Conservation (phyloP, 202 grass and related monocot genomes). For the Musa balbisiana region DNA sequence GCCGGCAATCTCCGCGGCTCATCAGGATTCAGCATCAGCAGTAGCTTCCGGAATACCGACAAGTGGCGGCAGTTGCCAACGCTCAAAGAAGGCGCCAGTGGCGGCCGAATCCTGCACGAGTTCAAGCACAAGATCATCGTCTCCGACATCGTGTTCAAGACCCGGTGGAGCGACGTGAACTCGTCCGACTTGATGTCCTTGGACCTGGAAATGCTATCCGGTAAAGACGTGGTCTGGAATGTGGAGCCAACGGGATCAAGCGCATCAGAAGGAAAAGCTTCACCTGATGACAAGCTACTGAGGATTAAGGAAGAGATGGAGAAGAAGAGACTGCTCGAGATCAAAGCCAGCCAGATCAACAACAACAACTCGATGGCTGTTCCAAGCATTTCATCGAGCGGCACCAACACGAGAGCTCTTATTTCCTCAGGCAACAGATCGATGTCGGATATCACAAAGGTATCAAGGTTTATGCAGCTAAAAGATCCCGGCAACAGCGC, state of each 20-base stretch:
- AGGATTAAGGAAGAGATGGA: slow-evolving; percentile 35
- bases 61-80: not conserved
- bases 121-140: slow-evolving; percentile 74
- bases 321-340: slow-evolving; percentile 42
- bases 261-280: not conserved
- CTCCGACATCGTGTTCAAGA: slow-evolving; percentile 68
- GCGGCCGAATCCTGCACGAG: slow-evolving; percentile 32
- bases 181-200: slow-evolving; percentile 61
- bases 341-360: slow-evolving; percentile 23
- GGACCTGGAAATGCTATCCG: slow-evolving; percentile 60
- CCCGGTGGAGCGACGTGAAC: slow-evolving; percentile 96
- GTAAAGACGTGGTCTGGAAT: slow-evolving; percentile 8
- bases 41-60: not conserved
- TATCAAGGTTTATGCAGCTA: slow-evolving; percentile 35
- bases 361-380: not conserved
- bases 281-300: slow-evolving; percentile 7
- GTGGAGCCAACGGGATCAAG: not conserved
- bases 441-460: slow-evolving; percentile 79
- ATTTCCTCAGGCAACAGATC: slow-evolving; percentile 49
- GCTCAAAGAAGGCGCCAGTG: not conserved
- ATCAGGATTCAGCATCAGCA: slow-evolving; percentile 16
- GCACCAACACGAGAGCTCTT: slow-evolving; percentile 8
- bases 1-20: slow-evolving; percentile 15
- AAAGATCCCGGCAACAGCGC: slow-evolving; percentile 3
- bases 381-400: not conserved